Percentiles rank a stretch among this genome's conserved stretches.
Evolutionary conservation across 306 rosid genomes (phyloP).

Genomic region (Cucurbita maxima): DNA sequence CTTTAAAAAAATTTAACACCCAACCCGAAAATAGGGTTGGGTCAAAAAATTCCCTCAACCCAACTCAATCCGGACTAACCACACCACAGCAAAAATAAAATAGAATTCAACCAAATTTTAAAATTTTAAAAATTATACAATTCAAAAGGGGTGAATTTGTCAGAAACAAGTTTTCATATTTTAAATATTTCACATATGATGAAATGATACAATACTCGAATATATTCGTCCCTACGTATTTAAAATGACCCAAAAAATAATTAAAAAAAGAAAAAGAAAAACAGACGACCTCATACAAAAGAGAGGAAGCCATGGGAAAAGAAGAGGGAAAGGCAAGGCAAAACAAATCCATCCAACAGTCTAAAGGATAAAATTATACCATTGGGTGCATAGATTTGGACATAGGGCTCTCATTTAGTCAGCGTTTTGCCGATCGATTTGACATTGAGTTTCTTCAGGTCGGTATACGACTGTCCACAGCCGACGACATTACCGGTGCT

Average conservation of each 20-base stretch:
- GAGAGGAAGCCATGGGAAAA: not conserved
- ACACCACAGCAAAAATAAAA: not conserved
- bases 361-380: not conserved
- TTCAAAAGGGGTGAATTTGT: not conserved
- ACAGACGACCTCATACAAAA: not conserved
- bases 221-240: too few species aligned
- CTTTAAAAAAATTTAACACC: too few species aligned
- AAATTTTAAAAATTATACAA: not conserved
- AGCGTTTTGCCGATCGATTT: slow-evolving; percentile 90
- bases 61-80: too few species aligned
- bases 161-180: not conserved
- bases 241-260: too few species aligned
- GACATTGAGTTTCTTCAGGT: slow-evolving; percentile 89
- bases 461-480: slow-evolving; percentile 94
- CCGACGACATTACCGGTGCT: slow-evolving; percentile 97
- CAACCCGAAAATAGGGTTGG: too few species aligned
- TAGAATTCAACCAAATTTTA: too few species aligned
- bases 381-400: not conserved
- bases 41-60: too few species aligned
- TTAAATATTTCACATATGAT: not conserved
- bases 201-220: too few species aligned
- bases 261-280: not conserved
- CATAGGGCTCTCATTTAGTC: slow-evolving; percentile 34
- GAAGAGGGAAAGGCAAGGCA: not conserved
- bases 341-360: not conserved